Evolutionary conservation across 2,329 filamentous ascomycete species (phyloP), one percentile per base, ranked within the genome.

Genomic region (Hypoxylon rubiginosum): DNA sequence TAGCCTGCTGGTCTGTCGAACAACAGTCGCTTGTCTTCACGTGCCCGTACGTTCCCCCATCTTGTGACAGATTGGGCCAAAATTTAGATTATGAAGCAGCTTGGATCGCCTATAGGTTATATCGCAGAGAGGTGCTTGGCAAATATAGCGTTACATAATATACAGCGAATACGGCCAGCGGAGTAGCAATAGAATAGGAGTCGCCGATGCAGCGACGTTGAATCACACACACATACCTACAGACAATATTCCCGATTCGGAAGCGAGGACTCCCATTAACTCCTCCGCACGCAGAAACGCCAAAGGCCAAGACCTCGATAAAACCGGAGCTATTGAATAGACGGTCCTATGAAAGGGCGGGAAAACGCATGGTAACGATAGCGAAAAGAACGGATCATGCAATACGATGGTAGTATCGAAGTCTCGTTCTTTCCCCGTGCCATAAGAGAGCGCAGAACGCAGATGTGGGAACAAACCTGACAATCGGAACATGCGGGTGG

Each of bases 381-480:
- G 46, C 41, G n/a, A 17, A 62, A 46, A 50, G 51, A 60, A 57
- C 28, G 58, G 48, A 57, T 39, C 19, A 67, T 67, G 64, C 64
- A 60, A 58, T 62, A 49, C 55, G 5, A 69, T 46, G 39, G 67
- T 67, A 61, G 52, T 26, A 69, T 69, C 39, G 17, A 28, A n/a
- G 21, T 58, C 28, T 54, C 52, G 45, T 15, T 28, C 39, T 64
- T 53, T 63, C 62, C 59, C 66, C 56, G 56, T 66, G 52, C 56
- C 56, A 60, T 54, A 53, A 62, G 41, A 57, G 45, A 43, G 51
- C 30, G 28, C 55, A 58, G 49, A 62, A 56, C 19, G 62, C 58
- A 64, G 55, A 21, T 67, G 58, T 53, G 61, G 64, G 32, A 58
- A 49, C 50, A 50, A 64, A 58, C 64, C 61, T 69, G 64, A 67